A percentile compares a stretch with the other conserved stretches of the same genome.
Conservation (phyloP, 768 basidiomycete genomes). For the Suillus variegatus region DNA sequence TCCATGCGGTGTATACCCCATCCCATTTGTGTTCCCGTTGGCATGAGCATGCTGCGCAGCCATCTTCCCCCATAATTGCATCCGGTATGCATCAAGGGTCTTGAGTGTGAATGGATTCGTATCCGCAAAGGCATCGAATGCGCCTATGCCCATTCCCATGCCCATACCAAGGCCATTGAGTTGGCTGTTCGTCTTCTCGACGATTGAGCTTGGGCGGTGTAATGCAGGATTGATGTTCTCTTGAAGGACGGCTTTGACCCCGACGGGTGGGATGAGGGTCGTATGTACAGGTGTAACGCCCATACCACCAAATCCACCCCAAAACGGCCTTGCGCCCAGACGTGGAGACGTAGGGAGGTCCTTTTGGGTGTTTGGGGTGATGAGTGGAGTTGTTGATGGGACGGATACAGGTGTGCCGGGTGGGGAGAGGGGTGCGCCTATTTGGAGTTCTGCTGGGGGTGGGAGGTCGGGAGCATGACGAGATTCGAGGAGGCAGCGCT, state of each 20-base stretch:
- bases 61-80: constrained; percentile 93
- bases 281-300: constrained; percentile 86
- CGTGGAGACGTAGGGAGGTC: constrained; percentile 70
- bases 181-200: constrained; percentile 33
- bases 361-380: constrained; percentile 76
- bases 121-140: constrained; percentile 81
- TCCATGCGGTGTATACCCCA: constrained; percentile 6
- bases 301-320: constrained; percentile 75
- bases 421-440: constrained; percentile 1
- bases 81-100: constrained; percentile 81
- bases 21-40: constrained; percentile 19
- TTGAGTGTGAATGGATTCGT: constrained; percentile 86
- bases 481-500: constrained; percentile 71
- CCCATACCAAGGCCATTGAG: constrained; percentile 31
- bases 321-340: constrained; percentile 58
- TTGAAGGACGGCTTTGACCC: constrained; percentile 27
- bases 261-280: constrained; percentile 63
- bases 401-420: constrained; percentile 15
- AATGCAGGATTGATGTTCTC: constrained; percentile 30
- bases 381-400: constrained; percentile 24
- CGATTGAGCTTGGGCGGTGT: constrained; percentile 18
- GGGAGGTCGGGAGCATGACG: constrained; percentile 53
- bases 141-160: constrained; percentile 29
- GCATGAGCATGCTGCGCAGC: constrained; percentile 61
- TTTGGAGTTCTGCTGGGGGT: constrained; percentile 44